Conservation (phyloP, 495 filamentous ascomycete species). For the Hypoxylon lenormandii region DNA sequence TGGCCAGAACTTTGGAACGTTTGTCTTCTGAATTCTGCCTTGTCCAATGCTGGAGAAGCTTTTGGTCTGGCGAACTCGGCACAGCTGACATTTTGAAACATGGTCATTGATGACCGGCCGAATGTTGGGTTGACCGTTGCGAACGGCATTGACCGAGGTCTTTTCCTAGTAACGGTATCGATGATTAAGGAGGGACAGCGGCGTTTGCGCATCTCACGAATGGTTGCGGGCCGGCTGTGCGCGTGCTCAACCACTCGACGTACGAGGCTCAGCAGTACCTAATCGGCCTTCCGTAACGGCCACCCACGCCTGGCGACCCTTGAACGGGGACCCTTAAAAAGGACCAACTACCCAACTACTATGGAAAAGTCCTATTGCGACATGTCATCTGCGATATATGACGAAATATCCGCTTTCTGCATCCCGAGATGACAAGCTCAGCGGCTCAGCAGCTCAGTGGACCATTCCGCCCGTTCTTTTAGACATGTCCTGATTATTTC, state of each 20-base stretch:
- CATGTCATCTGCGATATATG: neutral
- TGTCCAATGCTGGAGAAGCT: constrained; percentile 2
- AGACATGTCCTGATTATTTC: constrained; percentile 3
- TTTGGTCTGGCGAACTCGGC: neutral
- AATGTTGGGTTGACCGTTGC: neutral
- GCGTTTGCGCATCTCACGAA: constrained; percentile 15
- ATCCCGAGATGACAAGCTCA: neutral
- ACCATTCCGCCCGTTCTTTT: neutral
- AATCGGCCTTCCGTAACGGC: neutral
- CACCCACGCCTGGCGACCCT: neutral
- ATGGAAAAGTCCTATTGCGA: neutral
- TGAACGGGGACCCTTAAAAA: neutral
- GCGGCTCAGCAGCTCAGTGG: neutral
- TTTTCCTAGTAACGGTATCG: neutral
- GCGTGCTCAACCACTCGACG: constrained; percentile 3
- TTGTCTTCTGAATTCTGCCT: constrained; percentile 24
- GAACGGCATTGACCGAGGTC: neutral
- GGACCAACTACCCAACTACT: neutral
- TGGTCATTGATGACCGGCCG: neutral
- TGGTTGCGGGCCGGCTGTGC: constrained; percentile 16
- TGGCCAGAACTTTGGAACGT: neutral
- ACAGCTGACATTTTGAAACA: constrained; percentile 18
- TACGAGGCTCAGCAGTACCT: constrained; percentile 31
- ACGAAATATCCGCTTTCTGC: neutral
- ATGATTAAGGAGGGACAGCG: neutral